Percentiles rank a stretch among this genome's conserved stretches.
These are phyloP conservation scores for Boechera divaricarpa DNA, from an alignment of 345 rosid genomes.

Conservation along the genomic window DNA sequence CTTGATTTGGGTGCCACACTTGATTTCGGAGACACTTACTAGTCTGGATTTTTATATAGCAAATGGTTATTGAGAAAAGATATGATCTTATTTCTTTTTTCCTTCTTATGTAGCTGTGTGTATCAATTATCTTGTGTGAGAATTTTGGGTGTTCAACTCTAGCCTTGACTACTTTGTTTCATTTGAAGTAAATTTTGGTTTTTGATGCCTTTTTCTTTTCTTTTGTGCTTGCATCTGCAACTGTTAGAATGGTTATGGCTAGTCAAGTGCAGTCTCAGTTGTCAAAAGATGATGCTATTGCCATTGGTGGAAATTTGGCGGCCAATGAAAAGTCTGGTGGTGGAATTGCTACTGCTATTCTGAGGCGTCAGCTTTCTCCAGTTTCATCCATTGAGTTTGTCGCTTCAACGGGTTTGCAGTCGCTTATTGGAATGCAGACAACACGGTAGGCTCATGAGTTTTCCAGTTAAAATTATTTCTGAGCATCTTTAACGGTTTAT, in stretches of 20 bases:
- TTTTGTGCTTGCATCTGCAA: constrained; percentile 22
- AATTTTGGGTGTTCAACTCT: neutral
- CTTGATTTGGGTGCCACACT: constrained; percentile 2
- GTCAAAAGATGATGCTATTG: constrained; percentile 71
- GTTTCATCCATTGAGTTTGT: constrained; percentile 77
- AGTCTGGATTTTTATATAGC: neutral
- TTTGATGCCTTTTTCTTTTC: constrained; percentile 34
- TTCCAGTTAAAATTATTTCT: constrained; percentile 14
- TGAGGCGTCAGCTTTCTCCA: constrained; percentile 77
- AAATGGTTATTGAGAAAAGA: neutral
- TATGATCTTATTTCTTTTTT: neutral
- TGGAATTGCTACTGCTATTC: constrained; percentile 68
- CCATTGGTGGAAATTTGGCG: constrained; percentile 79
- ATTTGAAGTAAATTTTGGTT: neutral
- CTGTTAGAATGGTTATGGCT: constrained; percentile 83
- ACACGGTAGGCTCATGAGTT: constrained; percentile 62
- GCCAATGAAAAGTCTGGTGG: constrained; percentile 75
- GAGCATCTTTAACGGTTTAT: constrained; percentile 9
- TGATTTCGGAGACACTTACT: neutral
- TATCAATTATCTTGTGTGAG: constrained; percentile 1
- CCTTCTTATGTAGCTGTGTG: neutral
- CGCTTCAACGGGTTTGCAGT: constrained; percentile 79
- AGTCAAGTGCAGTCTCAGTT: constrained; percentile 81
- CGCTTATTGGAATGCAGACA: constrained; percentile 75
- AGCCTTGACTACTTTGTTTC: neutral